A percentile compares a stretch with the other conserved stretches of the same genome.
Conservation (phyloP, 495 filamentous ascomycete genomes). For the Aspergillus wentii region DNA sequence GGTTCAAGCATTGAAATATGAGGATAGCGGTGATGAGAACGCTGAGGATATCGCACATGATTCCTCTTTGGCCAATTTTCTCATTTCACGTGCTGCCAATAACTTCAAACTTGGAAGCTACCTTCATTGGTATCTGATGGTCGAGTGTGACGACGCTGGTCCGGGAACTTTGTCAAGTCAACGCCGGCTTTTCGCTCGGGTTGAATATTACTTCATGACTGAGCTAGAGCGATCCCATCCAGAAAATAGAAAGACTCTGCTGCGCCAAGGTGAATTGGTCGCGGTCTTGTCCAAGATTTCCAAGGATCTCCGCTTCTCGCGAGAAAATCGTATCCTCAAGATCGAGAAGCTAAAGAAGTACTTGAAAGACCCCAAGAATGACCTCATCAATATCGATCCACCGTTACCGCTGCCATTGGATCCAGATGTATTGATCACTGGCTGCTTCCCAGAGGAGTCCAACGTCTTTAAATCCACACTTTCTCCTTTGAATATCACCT, state of each 20-base stretch:
- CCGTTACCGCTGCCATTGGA: constrained; percentile 87
- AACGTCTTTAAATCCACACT: constrained; percentile 94
- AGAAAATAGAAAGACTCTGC: constrained; percentile 67
- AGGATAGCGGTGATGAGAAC: constrained; percentile 59
- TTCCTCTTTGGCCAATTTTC: constrained; percentile 84
- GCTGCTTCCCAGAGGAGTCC: constrained; percentile 78
- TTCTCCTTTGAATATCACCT: constrained; percentile 83
- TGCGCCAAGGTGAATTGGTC: constrained; percentile 86
- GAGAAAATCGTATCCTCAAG: constrained; percentile 71
- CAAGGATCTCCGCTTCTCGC: constrained; percentile 78
- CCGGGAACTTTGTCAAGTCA: constrained; percentile 64
- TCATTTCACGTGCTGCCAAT: constrained; percentile 77
- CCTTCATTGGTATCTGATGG: constrained; percentile 97
- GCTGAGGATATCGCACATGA: constrained; percentile 64
- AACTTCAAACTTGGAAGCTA: constrained; percentile 91
- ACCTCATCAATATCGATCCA: constrained; percentile 75
- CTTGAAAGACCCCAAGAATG: constrained; percentile 84
- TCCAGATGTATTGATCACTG: constrained; percentile 70
- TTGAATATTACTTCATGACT: constrained; percentile 93
- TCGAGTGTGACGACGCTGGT: constrained; percentile 84
- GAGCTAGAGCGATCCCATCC: constrained; percentile 59
- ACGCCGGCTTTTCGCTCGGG: constrained; percentile 79
- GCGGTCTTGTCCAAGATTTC: constrained; percentile 83
- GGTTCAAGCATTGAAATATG: constrained; percentile 95
- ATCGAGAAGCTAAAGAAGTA: constrained; percentile 77